A percentile compares a stretch with the other conserved stretches of the same genome.
Conservation (phyloP, 2,329 filamentous ascomycete species). For the Penicillium sp. region DNA sequence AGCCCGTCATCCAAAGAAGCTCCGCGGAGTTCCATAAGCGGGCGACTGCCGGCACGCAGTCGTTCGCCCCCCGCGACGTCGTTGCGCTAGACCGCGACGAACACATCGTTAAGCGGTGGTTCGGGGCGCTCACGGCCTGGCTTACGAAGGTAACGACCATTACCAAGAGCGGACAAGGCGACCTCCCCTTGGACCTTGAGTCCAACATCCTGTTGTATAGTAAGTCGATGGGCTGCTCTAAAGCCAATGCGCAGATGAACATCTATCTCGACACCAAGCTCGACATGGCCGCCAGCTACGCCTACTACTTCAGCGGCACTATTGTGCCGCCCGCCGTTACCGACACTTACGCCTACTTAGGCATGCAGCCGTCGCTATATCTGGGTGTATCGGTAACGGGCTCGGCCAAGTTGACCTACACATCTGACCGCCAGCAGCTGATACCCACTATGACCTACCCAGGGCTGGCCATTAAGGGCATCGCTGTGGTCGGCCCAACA, state of each 20-base stretch:
- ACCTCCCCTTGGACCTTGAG: background rate
- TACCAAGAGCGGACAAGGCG: background rate
- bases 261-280: background rate
- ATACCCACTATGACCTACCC: constrained; percentile 7
- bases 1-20: too few species aligned
- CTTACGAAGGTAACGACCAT: background rate
- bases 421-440: background rate
- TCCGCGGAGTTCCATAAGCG: too few species aligned
- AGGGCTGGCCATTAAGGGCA: constrained; percentile 6
- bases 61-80: background rate
- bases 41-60: too few species aligned
- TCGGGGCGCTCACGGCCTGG: background rate
- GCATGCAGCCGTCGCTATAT: background rate
- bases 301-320: constrained; percentile 1
- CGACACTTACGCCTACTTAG: background rate
- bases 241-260: background rate
- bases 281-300: background rate
- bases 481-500: constrained; percentile 5
- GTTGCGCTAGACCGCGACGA: background rate
- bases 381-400: background rate
- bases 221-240: background rate
- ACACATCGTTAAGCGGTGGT: background rate
- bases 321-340: background rate
- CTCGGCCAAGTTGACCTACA: background rate
- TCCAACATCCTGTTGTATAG: background rate